Evolutionary conservation across 805 yeast species (phyloP).

Genomic region (Starmerella scarabaei): DNA sequence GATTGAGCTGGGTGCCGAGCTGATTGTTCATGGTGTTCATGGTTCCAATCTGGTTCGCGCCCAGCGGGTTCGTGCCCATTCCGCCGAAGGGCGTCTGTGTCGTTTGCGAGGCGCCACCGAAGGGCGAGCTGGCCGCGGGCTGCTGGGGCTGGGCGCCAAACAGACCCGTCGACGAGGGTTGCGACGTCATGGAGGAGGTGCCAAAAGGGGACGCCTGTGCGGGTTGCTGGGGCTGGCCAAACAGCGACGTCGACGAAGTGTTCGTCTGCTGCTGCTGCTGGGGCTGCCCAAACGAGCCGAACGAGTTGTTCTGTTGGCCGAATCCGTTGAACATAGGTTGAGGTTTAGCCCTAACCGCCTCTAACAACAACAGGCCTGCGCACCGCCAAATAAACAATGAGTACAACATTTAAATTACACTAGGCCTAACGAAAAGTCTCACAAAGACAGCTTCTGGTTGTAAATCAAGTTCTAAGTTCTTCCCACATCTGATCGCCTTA

Average conservation of each 20-base stretch:
- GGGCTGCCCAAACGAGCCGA: slow-evolving; percentile 18
- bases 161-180: neutral
- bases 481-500: no score
- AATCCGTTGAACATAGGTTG: slow-evolving; percentile 10
- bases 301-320: slow-evolving; percentile 13
- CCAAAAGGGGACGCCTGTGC: slow-evolving; percentile 17
- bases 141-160: slow-evolving; percentile 8
- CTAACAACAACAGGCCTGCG: neutral
- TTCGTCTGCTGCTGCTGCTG: slow-evolving; percentile 11
- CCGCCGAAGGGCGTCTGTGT: slow-evolving; percentile 23
- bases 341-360: neutral
- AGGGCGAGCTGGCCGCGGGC: slow-evolving; percentile 8
- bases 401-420: neutral
- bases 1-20: neutral
- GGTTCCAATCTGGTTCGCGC: neutral
- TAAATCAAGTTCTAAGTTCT: no score
- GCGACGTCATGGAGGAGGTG: neutral
- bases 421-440: neutral
- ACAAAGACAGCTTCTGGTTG: no score
- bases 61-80: slow-evolving; percentile 5
- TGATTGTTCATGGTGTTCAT: no score
- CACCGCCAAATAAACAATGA: no score
- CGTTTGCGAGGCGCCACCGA: slow-evolving; percentile 26
- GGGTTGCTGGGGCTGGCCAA: slow-evolving; percentile 20
- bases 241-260: slow-evolving; percentile 3